These are phyloP conservation scores for Metschnikowia proteae DNA, from an alignment of 805 yeast species.

Conservation along the genomic window DNA sequence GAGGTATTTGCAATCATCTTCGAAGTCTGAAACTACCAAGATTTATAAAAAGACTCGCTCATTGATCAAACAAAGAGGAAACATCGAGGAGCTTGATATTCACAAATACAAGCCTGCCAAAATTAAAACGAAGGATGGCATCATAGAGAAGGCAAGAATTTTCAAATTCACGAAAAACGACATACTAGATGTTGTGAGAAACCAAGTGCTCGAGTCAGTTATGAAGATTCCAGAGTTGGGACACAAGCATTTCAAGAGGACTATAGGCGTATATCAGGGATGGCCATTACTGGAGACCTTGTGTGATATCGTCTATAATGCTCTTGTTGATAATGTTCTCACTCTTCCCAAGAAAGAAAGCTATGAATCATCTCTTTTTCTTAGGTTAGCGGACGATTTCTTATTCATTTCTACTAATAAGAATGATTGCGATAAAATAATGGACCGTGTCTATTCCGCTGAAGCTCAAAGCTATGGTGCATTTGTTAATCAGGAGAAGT, in stretches of 20 bases:
- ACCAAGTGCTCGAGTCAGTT: constrained; percentile 53
- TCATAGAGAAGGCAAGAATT: constrained; percentile 33
- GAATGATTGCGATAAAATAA: constrained; percentile 19
- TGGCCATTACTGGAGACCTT: constrained; percentile 68
- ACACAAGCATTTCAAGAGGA: constrained; percentile 42
- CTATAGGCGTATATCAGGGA: constrained; percentile 81
- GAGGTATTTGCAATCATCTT: constrained; percentile 1
- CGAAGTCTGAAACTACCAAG: background rate
- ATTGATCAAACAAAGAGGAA: background rate
- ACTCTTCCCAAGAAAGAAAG: constrained; percentile 8
- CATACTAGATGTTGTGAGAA: constrained; percentile 41
- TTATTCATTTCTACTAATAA: constrained; percentile 54
- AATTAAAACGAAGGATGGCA: background rate
- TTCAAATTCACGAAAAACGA: constrained; percentile 39
- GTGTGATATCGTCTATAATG: constrained; percentile 71
- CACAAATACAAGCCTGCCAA: background rate
- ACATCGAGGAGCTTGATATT: constrained; percentile 4
- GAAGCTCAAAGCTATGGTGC: constrained; percentile 33
- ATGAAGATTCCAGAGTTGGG: constrained; percentile 35
- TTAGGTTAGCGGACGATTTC: constrained; percentile 84
- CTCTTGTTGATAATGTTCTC: constrained; percentile 43
- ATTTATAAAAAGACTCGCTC: background rate
- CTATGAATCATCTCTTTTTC: constrained; percentile 32
- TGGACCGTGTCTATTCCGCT: constrained; percentile 18
- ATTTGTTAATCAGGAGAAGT: constrained; percentile 29